Evolutionary conservation across 768 basidiomycete genomes (phyloP), one percentile per base, ranked within the genome.

Genomic region (Mycena floridula): DNA sequence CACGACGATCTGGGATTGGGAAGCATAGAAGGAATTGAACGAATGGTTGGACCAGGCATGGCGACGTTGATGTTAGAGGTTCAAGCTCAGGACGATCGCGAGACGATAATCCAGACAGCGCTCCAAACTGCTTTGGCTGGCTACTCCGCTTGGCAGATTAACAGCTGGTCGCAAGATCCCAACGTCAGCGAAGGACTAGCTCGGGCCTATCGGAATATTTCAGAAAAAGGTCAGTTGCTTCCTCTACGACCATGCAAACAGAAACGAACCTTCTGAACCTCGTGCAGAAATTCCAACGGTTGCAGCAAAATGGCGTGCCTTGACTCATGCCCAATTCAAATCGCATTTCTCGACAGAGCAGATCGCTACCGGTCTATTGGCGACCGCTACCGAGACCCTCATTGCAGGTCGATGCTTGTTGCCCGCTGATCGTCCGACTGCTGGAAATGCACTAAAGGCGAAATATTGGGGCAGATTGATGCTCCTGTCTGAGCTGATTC

Each of bases 241-340:
- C n/a, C n/a, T n/a, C n/a, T n/a, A n/a, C n/a, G n/a, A n/a, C n/a
- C n/a, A n/a, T n/a, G n/a, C n/a, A n/a, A n/a, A n/a, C n/a, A n/a
- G n/a, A n/a, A n/a, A n/a, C n/a, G n/a, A n/a, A n/a, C n/a, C n/a
- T n/a, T n/a, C n/a, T n/a, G n/a, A n/a, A n/a, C n/a, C 32, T 35
- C 18, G n/a, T 22, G 9, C 20, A 43, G 42, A 43, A 20, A 22
- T 28, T 36, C 42, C 28, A 11, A 24, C 15, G 5, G 25, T 43
- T 9, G 25, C 42, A 21, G 27, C 26, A 3, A 43, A 32, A 30
- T 43, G 42, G 42, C 42, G 42, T 15, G 42, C 42, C 9, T 18
- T 43, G 42, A 43, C 42, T 9, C 42, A 30, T 21, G 16, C 18
- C n/a, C 25, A 43, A 7, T 28, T 30, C n/a, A 43, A 43, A 36